Evolutionary conservation across 306 rosid species (phyloP).

Genomic region (Adenanthera pavonina): DNA sequence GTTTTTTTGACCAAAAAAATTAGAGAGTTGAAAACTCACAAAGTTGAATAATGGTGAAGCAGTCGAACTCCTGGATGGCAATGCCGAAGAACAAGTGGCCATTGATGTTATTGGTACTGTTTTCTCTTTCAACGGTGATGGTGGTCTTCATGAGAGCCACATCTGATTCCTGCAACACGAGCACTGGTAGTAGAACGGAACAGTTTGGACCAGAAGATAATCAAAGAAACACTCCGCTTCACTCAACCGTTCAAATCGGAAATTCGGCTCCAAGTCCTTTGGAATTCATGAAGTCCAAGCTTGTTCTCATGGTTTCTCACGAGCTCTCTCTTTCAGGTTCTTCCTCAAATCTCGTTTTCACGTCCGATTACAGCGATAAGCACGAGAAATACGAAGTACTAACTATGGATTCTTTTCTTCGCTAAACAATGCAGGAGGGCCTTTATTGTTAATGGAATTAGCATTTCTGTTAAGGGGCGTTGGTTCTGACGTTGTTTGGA

Average conservation of each 20-base stretch:
- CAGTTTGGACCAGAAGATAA: conserved; percentile 36
- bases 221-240: conserved; percentile 33
- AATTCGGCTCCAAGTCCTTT: conserved; percentile 52
- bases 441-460: conserved; percentile 80
- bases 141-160: conserved; percentile 58
- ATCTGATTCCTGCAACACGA: conserved; percentile 60
- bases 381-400: conserved; percentile 11
- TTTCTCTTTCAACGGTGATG: conserved; percentile 65
- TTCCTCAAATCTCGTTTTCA: conserved; percentile 2
- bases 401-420: neutral
- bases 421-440: conserved; percentile 57
- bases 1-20: too few relatives aligned
- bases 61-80: conserved; percentile 51
- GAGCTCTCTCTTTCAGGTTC: conserved; percentile 84
- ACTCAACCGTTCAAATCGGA: conserved; percentile 33
- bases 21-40: neutral
- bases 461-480: conserved; percentile 79
- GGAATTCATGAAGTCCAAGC: conserved; percentile 81
- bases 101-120: conserved; percentile 49
- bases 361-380: conserved; percentile 23
- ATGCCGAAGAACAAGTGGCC: conserved; percentile 64
- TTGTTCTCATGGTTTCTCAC: conserved; percentile 86
- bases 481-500: conserved; percentile 78
- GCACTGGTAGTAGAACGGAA: neutral
- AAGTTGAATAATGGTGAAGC: conserved; percentile 52